A percentile compares a stretch with the other conserved stretches of the same genome.
These are phyloP conservation scores for Aphelidium insulamus DNA, from an alignment of 371 early-diverging fungal species.

Conservation along the genomic window DNA sequence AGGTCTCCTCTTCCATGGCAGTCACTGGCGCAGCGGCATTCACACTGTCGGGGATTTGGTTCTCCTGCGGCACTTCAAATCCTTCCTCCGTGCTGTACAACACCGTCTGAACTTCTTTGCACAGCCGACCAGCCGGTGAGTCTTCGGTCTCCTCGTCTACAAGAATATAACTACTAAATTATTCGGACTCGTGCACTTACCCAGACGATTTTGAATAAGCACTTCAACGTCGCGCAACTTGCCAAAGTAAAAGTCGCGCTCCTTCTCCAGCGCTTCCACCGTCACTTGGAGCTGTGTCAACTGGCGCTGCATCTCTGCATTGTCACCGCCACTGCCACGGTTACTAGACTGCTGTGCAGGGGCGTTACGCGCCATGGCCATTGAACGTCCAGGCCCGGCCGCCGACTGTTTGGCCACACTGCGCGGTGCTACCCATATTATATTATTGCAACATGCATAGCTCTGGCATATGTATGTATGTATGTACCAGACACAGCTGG, in stretches of 20 bases:
- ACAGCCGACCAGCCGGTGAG: constrained; percentile 15
- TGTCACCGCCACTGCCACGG: constrained; percentile 16
- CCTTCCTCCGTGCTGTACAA: constrained; percentile 71
- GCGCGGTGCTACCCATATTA: no score
- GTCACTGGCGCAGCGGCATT: no score
- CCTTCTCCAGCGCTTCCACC: constrained; percentile 77
- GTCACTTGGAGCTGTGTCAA: constrained; percentile 47
- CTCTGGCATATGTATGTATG: no score
- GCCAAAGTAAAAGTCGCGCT: constrained; percentile 83
- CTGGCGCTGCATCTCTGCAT: constrained; percentile 35
- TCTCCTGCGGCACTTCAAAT: constrained; percentile 8
- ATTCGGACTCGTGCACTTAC: no score
- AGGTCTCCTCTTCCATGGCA: no score
- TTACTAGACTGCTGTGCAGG: neutral
- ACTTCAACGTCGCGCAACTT: constrained; percentile 84
- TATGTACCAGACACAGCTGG: no score
- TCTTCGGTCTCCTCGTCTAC: constrained; percentile 20
- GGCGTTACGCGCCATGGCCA: neutral
- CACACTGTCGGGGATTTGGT: neutral
- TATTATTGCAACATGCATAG: no score
- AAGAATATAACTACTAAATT: no score
- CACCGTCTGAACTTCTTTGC: constrained; percentile 52
- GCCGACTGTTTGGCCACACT: neutral
- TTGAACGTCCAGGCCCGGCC: neutral
- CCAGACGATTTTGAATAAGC: constrained; percentile 49